phyloP scores from a whole-genome alignment of 1,284 basidiomycete genomes.

The Agroathelia rolfsii region DNA sequence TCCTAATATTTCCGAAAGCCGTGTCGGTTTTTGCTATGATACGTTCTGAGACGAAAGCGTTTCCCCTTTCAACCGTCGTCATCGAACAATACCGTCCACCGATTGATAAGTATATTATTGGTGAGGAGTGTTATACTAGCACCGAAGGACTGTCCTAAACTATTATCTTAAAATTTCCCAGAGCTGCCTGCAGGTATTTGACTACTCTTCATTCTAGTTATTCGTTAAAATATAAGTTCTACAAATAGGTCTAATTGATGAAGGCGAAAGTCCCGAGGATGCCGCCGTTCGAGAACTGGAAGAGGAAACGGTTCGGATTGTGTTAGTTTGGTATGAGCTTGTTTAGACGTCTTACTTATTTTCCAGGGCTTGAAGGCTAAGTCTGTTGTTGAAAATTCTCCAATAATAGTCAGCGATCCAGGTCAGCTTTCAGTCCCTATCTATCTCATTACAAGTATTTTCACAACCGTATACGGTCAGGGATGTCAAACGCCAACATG shows the following conservation, averaged over 20 bases:
- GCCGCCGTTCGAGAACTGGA: slow-evolving; percentile 79
- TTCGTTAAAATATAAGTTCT: slow-evolving; percentile 5
- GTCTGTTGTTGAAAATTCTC: slow-evolving; percentile 54
- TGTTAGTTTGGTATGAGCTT: too few species aligned
- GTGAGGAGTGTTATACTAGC: slow-evolving; percentile 25
- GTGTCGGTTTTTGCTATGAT: slow-evolving; percentile 80
- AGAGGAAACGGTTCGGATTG: slow-evolving; percentile 92
- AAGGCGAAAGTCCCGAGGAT: slow-evolving; percentile 65
- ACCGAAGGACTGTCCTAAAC: not conserved
- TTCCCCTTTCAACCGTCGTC: slow-evolving; percentile 66
- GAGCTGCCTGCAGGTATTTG: slow-evolving; percentile 72
- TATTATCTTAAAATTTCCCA: slow-evolving; percentile 18
- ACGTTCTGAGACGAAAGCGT: slow-evolving; percentile 58
- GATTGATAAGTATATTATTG: slow-evolving; percentile 63
- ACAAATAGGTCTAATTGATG: slow-evolving; percentile 82
- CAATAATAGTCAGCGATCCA: slow-evolving; percentile 66
- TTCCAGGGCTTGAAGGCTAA: slow-evolving; percentile 73
- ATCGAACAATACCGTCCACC: slow-evolving; percentile 87
- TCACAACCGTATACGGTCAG: slow-evolving; percentile 26
- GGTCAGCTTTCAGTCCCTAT: slow-evolving; percentile 30
- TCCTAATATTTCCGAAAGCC: slow-evolving; percentile 32
- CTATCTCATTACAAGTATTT: not conserved
- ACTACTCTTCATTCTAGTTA: slow-evolving; percentile 1
- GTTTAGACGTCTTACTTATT: too few species aligned
- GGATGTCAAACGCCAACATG: slow-evolving; percentile 80